Evolutionary conservation across 345 rosid species (phyloP), one percentile per base, ranked within the genome.

Genomic region (Brassica carinata): DNA sequence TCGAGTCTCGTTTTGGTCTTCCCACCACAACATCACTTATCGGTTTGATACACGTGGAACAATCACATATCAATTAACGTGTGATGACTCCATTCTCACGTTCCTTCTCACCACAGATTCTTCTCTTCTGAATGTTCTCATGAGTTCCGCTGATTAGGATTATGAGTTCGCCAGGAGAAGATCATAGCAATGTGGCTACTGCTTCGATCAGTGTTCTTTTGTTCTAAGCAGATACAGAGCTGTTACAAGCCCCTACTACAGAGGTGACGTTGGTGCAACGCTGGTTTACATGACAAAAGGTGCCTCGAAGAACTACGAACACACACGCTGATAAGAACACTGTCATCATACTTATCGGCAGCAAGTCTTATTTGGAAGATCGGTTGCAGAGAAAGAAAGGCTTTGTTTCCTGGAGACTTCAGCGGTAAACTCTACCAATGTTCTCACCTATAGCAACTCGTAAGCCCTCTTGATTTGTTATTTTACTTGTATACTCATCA

Each of bases 261-360:
- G 92, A 73, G 95, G 90, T 11, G 95, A 89, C 61, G 91, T 90
- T 64, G 92, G 92, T 72, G 92, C 91, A 55, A 89, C 89, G 90
- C 74, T 91, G 75, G 90, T 91, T 19, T 89, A 87, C 5, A 85
- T 87, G 72, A 82, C 89, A 7, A 86, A 86, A 63, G 26, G 26
- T 23, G 26, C 26, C 26, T 23, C 1, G 26, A 23, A 23, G 26
- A 23, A 23, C 26, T 23, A 23, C 26, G 26, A 23, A 23, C 26
- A 23, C 26, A 23, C 26, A 23, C 26, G 26, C 26, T 23, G 26
- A 23, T 23, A 23, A 23, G 26, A 23, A 23, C 26, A 23, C 26
- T 23, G 26, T 23, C 26, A 23, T 23, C 26, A 23, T 23, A 23
- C 26, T 23, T 23, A 23, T 23, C 26, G 26, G 26, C 26, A 23